Evolutionary conservation across 495 filamentous ascomycete species (phyloP), one percentile per base, ranked within the genome.

Genomic region (Clavariopsis aquatica): DNA sequence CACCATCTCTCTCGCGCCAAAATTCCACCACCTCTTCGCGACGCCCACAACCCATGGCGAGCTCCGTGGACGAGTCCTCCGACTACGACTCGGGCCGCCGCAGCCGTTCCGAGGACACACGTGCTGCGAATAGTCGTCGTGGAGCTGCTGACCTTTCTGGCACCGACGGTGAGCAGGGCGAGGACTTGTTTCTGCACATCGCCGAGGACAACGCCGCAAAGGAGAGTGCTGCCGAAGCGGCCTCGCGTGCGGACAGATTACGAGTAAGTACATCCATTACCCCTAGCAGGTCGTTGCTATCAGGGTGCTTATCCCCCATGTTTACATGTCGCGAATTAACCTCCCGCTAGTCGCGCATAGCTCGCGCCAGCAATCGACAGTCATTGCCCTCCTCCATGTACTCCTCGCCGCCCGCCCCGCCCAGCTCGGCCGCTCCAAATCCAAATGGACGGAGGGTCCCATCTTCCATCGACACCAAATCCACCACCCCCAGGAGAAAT

Each of bases 131-230:
- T 24, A 61, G 55, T 36, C 23, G 27, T 38, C 61, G 24, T 27
- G 43, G 53, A n/a, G 29, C 31, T 12, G 15, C 51, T 2, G 52
- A 20, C 23, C 49, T 31, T 49, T 49, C 52, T 15, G 34, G 53
- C 46, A 51, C 46, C 12, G 64, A 64, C 6, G 58, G 41, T n/a
- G 64, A 65, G 49, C 59, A 49, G 17, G 56, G 78, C 57, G 85
- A 86, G 55, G 86, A 89, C 74, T 71, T 88, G 23, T 89, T 89
- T 69, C 71, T 89, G 55, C 83, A 85, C 61, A 83, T 89, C 60
- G 86, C 86, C 13, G 80, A 80, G 59, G 83, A 85, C 64, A 81
- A 78, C 15, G 73, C 70, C 27, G 76, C 77, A 62, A 78, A 77
- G 58, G 77, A 82, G 51, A 77, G 75, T 29, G 65, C 76, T n/a